Base-by-base conservation (phyloP, 2,329 filamentous ascomycete genomes). In the Westerdykella aurantiaca region DNA sequence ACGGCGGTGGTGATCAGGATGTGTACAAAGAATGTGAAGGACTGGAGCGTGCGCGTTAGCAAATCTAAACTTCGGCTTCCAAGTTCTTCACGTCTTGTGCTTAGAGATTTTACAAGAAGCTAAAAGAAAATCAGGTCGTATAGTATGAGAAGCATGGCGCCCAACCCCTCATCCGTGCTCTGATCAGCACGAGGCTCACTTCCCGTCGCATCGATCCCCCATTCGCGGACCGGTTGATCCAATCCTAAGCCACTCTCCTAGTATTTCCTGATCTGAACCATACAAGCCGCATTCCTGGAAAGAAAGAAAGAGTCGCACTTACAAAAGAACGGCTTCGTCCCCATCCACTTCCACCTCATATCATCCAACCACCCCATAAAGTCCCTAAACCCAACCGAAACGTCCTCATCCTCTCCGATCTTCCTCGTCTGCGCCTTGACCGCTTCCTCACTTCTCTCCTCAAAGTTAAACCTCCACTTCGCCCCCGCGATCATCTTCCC, bases 1-100 rank as follows among this genome's bases (percentile, higher is more conserved):
- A 39, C 61, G 61, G 5, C 71, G 55, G 31, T 71, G 67, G 43
- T 72, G 64, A 2, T 57, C 57, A 5, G 70, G 69, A 44, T 68
- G 56, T 5, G 67, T 69, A 5, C 53, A 46, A 2, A 66, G 48
- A 1, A 66, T 48, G 35, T 65, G 58, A 1, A 66, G 43, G 21
- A 66, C 61, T 66, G 38, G 22, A 29, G 17, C 3, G 21, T 21
- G 16, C 14, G 4, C 7, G 22, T 40, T 10, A 31, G 23, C 23
- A 29, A 3, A 3, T 29, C 7, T 7, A 12, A 4, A 29, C 25
- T 29, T 12, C 7, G 7, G 11, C 3, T 9, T 10, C 7, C 14
- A 11, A 2, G 13, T 35, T 35, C 34, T 14, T 5, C 25, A 9
- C 9, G 2, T 11, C 2, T 0, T 6, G 47, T 37, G 9, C 14